Conservation (phyloP, 768 basidiomycete species). For the Tulasnella sp. region DNA sequence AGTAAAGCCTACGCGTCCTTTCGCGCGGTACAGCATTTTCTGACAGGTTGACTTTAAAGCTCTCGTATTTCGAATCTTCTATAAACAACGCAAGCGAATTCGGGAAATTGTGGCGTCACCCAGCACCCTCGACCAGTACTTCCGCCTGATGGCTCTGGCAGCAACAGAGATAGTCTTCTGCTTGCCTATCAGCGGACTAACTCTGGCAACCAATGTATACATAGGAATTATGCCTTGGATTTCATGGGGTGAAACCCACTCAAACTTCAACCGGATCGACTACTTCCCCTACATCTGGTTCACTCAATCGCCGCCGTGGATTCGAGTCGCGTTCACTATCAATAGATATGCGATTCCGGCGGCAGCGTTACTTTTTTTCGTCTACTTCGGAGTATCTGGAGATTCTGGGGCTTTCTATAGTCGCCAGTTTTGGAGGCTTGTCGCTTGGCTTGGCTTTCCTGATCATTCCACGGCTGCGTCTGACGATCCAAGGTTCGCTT, state of each 20-base stretch:
- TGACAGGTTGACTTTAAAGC: background rate
- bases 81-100: slow-evolving; percentile 7
- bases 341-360: too few relatives aligned
- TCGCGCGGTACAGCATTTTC: too few relatives aligned
- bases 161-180: slow-evolving; percentile 19
- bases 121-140: slow-evolving; percentile 18
- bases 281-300: too few relatives aligned
- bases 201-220: background rate
- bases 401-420: too few relatives aligned
- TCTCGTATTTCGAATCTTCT: slow-evolving; percentile 8
- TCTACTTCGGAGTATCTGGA: too few relatives aligned
- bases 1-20: slow-evolving; percentile 18
- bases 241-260: slow-evolving; percentile 16
- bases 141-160: slow-evolving; percentile 26
- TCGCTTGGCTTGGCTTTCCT: too few relatives aligned
- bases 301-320: too few relatives aligned
- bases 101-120: background rate
- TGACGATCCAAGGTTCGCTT: too few relatives aligned
- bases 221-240: slow-evolving; percentile 13
- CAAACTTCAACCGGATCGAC: slow-evolving; percentile 12
- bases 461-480: too few relatives aligned
- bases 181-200: slow-evolving; percentile 14
- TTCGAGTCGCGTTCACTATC: too few relatives aligned
- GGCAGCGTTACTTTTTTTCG: too few relatives aligned
- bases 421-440: too few relatives aligned